Base-by-base conservation (phyloP, 495 filamentous ascomycete species). In the Trichoderma asperelloides region DNA sequence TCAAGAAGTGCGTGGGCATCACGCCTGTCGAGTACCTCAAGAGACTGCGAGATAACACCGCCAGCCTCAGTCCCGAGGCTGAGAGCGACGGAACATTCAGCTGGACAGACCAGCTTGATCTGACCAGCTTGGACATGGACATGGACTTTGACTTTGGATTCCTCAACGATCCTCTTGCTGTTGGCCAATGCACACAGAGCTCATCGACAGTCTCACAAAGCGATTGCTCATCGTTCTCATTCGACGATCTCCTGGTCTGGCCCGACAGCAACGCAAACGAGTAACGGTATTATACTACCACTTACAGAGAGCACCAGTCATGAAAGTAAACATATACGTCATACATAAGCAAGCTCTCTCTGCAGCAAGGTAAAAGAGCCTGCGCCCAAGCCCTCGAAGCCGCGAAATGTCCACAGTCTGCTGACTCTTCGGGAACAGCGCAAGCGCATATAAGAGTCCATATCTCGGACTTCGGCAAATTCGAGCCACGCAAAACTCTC, bases 1-100 rank as follows among this genome's bases (percentile, higher is more conserved):
- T 89, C 70, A 89, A 85, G 74, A 83, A 84, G 67, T 75, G 77
- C 13, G 81, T 76, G 65, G 84, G 86, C 66, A 71, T 86, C 47
- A 88, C 86, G 67, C 85, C 86, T 27, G 84, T 84, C 9, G 81
- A 84, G 69, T 89, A 85, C 67, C 40, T 65, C 47, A 63, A 30
- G 45, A 28, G 11, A 18, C 25, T 60, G 25, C 55, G 55, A 16
- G 55, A 60, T 12, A 11, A 16, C 6, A 5, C 25, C 23, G 25
- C 12, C 2, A 27, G 55, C 55, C 6, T 11, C 8, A 60, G 55
- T 30, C 55, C 55, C 13, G 55, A 25, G 16, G 3, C 6, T 3
- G 55, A 30, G 55, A 60, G 55, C 25, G 27, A 30, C 16, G 25
- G 55, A 2, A 23, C 23, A 28, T 13, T 60, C 25, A 60, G 55